Conservation (phyloP, 306 rosid species). For the Quercus engelmannii region DNA sequence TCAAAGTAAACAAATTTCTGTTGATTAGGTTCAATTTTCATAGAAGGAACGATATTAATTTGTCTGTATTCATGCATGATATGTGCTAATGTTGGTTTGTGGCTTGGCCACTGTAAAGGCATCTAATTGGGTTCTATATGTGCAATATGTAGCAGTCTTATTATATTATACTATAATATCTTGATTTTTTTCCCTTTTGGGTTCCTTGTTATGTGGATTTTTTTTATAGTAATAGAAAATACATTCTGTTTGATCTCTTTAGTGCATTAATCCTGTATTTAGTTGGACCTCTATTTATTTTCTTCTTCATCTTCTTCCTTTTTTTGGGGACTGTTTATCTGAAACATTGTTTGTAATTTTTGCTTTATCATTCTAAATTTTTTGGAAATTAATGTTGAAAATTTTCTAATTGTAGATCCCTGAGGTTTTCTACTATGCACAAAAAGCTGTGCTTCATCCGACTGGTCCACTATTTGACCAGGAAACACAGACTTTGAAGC, state of each 20-base stretch:
- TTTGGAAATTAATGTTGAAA: not conserved
- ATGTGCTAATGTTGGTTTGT: not conserved
- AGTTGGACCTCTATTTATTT: not conserved
- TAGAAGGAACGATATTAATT: not conserved
- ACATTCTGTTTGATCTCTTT: not conserved
- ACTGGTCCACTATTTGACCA: constrained; percentile 96
- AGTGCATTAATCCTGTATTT: not conserved
- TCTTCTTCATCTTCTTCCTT: too few species aligned
- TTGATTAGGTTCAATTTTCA: not conserved
- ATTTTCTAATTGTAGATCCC: constrained; percentile 59
- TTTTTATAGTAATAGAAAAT: not conserved
- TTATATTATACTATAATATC: not conserved
- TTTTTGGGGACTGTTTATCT: not conserved
- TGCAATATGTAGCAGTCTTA: not conserved
- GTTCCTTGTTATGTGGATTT: not conserved
- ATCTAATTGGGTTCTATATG: not conserved
- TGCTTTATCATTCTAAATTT: not conserved
- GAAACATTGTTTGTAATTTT: constrained; percentile 7
- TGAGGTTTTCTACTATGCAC: constrained; percentile 97
- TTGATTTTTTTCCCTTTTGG: not conserved
- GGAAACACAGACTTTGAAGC: constrained; percentile 92
- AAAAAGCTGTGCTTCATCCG: constrained; percentile 98
- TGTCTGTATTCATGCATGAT: not conserved
- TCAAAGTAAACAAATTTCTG: not conserved
- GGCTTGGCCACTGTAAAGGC: not conserved